Evolutionary conservation across 1,139 yeast genomes (phyloP), one percentile per base, ranked within the genome.

Genomic region (Zygosaccharomyces sapae): DNA sequence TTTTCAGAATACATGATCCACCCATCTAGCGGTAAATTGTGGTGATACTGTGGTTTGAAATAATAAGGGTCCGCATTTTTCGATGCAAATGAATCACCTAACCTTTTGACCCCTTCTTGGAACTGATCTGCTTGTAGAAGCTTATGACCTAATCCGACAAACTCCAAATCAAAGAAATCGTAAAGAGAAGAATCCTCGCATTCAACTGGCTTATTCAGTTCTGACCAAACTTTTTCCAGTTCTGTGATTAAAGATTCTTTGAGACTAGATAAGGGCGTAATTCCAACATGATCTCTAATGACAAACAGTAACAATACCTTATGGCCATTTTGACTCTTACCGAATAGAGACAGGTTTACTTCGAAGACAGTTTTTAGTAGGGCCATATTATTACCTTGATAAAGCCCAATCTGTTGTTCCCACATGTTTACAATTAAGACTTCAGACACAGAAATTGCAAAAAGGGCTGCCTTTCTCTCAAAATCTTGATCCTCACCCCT

Each of bases 401-500:
- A 92, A 45, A 94, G 74, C 4, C 98, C 98, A 47, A 92, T 90
- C 66, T 92, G 98, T 57, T 88, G 86, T 66, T 92, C 98, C 97
- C 98, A 92, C 65, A 92, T 81, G 67, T 92, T 92, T 46, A 92
- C 84, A 52, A 92, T 89, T 59, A 92, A 74, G 2, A 90, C 82
- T 63, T 92, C 98, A 13, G 95, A 82, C 0, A 97, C 90, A 5
- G 97, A 81, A 52, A 92, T 72, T 0, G 98, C 97, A 73, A 92
- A 92, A 43, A 94, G 71, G 0, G 98, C 97, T 1, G 97, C 90
- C 62, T 92, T 92, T 50, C 98, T 77, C 68, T 92, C 98, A 67
- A 92, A 92, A 66, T 92, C 98, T 67, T 92, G 97, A 66, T 92
- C 98, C 59, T 92, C 98, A 12, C 98, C 98, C 49, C 97, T 77